Conservation (phyloP, 495 filamentous ascomycete species). For the Penicillium waksmanii region DNA sequence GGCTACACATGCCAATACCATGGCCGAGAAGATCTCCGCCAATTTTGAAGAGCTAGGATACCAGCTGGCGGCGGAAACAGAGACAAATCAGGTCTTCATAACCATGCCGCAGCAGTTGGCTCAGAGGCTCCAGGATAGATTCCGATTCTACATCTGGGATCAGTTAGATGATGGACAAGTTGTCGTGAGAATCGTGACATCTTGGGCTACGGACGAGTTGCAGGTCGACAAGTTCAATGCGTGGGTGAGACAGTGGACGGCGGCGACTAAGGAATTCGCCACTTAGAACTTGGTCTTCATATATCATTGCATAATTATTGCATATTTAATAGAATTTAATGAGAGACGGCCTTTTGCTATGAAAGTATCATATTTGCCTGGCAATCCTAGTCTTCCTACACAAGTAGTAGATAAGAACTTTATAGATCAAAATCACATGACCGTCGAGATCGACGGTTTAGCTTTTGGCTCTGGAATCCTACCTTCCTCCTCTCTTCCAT, state of each 20-base stretch:
- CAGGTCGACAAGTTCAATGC: constrained; percentile 40
- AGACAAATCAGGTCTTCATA: constrained; percentile 45
- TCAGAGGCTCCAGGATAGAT: constrained; percentile 31
- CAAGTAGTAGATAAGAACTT: background rate
- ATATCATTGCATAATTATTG: constrained; percentile 13
- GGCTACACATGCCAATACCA: constrained; percentile 44
- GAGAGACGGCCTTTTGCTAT: constrained; percentile 2
- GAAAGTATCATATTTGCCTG: background rate
- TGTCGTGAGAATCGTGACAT: constrained; percentile 40
- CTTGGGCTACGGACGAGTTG: constrained; percentile 42
- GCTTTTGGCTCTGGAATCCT: constrained; percentile 10
- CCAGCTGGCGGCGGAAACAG: constrained; percentile 34
- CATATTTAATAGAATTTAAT: constrained; percentile 3
- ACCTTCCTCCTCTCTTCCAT: constrained; percentile 5
- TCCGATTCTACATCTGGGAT: constrained; percentile 43
- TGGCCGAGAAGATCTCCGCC: constrained; percentile 40
- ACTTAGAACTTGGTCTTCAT: constrained; percentile 9
- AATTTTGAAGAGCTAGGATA: constrained; percentile 37
- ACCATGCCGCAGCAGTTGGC: constrained; percentile 28
- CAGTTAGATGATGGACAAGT: constrained; percentile 29
- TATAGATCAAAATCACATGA: constrained; percentile 17
- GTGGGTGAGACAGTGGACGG: constrained; percentile 35
- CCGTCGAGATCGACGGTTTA: constrained; percentile 15
- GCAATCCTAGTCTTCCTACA: background rate
- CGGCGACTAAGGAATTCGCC: constrained; percentile 15